Evolutionary conservation across 1,284 basidiomycete genomes (phyloP).

Genomic region (Ustilago bromivora): DNA sequence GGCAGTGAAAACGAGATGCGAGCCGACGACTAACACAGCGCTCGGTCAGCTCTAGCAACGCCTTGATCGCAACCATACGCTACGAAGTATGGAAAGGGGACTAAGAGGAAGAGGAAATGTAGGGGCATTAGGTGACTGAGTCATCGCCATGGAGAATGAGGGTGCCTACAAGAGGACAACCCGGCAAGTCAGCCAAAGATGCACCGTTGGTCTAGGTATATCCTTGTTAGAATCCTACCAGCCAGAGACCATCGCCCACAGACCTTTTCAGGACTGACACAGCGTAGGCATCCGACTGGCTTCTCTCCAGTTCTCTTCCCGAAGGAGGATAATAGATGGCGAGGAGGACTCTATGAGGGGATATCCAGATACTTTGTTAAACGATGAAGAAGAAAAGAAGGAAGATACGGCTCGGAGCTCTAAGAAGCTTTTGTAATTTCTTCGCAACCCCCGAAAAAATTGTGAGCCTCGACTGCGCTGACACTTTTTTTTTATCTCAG

Average conservation of each 20-base stretch:
- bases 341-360: constrained; percentile 58
- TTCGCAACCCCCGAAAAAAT: background rate
- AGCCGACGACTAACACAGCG: background rate
- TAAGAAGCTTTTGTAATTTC: constrained; percentile 4
- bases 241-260: constrained; percentile 30
- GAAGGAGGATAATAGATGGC: constrained; percentile 50
- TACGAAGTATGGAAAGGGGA: background rate
- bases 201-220: constrained; percentile 54
- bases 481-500: no score
- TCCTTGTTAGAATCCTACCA: constrained; percentile 56
- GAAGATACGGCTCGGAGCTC: background rate
- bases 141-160: constrained; percentile 45
- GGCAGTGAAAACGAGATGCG: background rate
- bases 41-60: background rate
- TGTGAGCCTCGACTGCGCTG: background rate
- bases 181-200: constrained; percentile 59
- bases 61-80: background rate
- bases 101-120: constrained; percentile 20
- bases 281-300: constrained; percentile 36
- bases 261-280: constrained; percentile 11
- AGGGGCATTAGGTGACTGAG: constrained; percentile 57
- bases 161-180: constrained; percentile 12
- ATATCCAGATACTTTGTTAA: constrained; percentile 57
- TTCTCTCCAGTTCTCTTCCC: constrained; percentile 56
- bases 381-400: constrained; percentile 51